A percentile compares a stretch with the other conserved stretches of the same genome.
Conservation (phyloP, 2,329 filamentous ascomycete species). For the Cadophora malorum region DNA sequence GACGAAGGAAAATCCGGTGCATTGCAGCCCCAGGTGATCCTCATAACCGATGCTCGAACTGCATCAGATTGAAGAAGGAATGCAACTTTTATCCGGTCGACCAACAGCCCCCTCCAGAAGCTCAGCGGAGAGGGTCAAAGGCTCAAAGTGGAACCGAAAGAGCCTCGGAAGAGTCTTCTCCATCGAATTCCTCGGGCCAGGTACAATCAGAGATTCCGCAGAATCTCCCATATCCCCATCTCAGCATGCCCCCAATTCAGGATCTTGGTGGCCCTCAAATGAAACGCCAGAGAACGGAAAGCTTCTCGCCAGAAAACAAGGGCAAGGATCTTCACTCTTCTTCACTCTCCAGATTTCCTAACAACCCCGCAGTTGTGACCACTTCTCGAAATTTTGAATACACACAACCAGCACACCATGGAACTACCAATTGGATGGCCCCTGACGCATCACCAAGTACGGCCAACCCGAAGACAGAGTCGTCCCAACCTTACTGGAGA, state of each 20-base stretch:
- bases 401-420: constrained; percentile 29
- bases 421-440: constrained; percentile 43
- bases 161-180: constrained; percentile 56
- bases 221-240: constrained; percentile 51
- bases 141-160: constrained; percentile 42
- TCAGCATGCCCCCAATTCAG: constrained; percentile 53
- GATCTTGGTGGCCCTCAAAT: constrained; percentile 52
- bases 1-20: constrained; percentile 91
- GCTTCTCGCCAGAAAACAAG: constrained; percentile 45
- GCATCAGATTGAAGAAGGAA: constrained; percentile 91
- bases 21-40: constrained; percentile 75
- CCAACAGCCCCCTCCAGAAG: constrained; percentile 63
- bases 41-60: constrained; percentile 85
- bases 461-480: constrained; percentile 49
- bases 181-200: constrained; percentile 52
- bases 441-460: constrained; percentile 43
- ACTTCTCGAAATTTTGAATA: constrained; percentile 43
- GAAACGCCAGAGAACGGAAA: constrained; percentile 48
- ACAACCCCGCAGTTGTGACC: constrained; percentile 38
- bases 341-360: constrained; percentile 29
- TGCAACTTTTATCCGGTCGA: constrained; percentile 93
- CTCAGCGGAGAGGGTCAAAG: constrained; percentile 51
- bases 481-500: constrained; percentile 54
- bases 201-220: constrained; percentile 49
- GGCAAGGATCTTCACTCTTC: constrained; percentile 34